Conservation (phyloP, 306 rosid species). For the Parietaria judaica region DNA sequence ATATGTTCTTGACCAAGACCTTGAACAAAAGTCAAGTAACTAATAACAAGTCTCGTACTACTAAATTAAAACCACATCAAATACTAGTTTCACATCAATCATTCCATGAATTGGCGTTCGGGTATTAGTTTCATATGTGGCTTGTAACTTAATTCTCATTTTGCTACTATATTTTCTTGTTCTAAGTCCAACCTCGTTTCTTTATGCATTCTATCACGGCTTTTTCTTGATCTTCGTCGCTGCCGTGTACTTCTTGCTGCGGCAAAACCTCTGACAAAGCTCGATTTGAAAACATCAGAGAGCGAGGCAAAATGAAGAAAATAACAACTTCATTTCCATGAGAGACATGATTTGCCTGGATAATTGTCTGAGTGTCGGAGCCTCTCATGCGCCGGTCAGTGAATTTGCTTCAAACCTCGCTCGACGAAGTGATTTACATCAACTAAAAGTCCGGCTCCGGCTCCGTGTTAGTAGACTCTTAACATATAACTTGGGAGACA, state of each 20-base stretch:
- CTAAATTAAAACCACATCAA: not conserved
- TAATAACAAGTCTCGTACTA: not conserved
- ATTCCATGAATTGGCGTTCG: not conserved
- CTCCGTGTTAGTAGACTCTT: no score
- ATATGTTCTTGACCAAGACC: not conserved
- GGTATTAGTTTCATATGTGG: not conserved
- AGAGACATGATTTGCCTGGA: not conserved
- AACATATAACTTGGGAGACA: no score
- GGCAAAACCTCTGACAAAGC: not conserved
- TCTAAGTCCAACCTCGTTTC: not conserved
- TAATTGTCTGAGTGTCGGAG: no score
- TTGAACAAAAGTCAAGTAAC: conserved; percentile 2
- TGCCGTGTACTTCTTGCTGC: not conserved
- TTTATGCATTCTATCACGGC: not conserved
- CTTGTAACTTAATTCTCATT: not conserved
- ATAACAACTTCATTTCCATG: not conserved
- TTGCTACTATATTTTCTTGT: not conserved
- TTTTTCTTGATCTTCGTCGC: not conserved
- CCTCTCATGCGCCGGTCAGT: no score
- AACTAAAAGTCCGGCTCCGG: no score
- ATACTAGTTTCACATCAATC: not conserved
- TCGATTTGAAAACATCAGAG: not conserved
- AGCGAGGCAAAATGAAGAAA: not conserved
- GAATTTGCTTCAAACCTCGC: no score
- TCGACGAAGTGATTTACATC: no score